These are phyloP conservation scores for Penstemon eatonii DNA, from an alignment of 257 asterid genomes.

Conservation along the genomic window DNA sequence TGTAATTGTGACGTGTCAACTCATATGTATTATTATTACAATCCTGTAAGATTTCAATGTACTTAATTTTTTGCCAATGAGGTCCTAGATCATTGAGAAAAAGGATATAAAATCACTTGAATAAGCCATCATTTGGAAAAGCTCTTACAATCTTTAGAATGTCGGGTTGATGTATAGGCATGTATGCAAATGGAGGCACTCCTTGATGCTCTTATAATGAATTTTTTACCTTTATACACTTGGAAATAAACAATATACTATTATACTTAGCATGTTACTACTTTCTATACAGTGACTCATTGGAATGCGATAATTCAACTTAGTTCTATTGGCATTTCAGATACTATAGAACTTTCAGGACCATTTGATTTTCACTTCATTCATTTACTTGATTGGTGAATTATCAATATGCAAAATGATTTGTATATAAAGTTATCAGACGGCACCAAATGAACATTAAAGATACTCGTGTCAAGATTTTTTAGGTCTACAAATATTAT, in stretches of 20 bases:
- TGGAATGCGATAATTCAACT: neutral
- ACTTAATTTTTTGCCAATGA: neutral
- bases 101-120: neutral
- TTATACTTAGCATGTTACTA: too few species aligned
- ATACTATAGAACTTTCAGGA: conserved; percentile 9
- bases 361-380: conserved; percentile 10
- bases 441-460: conserved; percentile 4
- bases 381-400: conserved; percentile 5
- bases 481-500: neutral
- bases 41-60: neutral
- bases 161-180: neutral
- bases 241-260: too few species aligned
- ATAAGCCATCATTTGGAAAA: conserved; percentile 10
- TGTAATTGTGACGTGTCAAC: neutral
- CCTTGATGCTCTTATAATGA: neutral
- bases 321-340: neutral
- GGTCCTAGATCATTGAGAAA: conserved; percentile 22
- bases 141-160: neutral
- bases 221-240: neutral
- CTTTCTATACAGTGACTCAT: too few species aligned
- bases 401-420: neutral
- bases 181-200: neutral
- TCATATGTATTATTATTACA: neutral
- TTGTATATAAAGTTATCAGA: neutral
- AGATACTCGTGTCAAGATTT: neutral